Percentiles rank a stretch among this genome's conserved stretches.
phyloP scores from a whole-genome alignment of 164 flowering plant species.

The Tetrastigma voinierianum region DNA sequence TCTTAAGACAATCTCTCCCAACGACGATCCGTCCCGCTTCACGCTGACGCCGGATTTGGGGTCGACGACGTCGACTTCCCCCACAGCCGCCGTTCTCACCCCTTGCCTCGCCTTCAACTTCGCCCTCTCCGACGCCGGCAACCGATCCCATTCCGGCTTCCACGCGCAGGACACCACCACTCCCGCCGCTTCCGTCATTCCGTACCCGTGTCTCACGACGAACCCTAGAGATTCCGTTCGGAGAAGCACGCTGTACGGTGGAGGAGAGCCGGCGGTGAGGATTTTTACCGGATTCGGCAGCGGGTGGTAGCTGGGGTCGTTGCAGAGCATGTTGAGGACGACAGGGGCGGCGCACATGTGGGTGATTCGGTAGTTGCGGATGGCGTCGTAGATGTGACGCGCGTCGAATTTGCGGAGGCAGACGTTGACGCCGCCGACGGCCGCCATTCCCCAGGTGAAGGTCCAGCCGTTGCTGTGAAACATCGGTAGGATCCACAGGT shows the following conservation, averaged over 20 bases:
- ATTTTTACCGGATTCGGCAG: conserved; percentile 32
- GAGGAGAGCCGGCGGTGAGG: conserved; percentile 57
- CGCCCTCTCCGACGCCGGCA: conserved; percentile 40
- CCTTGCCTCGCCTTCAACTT: conserved; percentile 55
- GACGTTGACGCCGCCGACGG: conserved; percentile 53
- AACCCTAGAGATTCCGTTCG: conserved; percentile 44
- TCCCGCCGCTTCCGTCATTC: conserved; percentile 55
- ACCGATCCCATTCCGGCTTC: conserved; percentile 45
- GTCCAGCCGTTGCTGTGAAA: conserved; percentile 67
- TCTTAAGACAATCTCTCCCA: conserved; percentile 45
- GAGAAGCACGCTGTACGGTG: conserved; percentile 40
- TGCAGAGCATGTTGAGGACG: conserved; percentile 53
- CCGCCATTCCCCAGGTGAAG: conserved; percentile 54
- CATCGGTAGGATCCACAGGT: conserved; percentile 60
- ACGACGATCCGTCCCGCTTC: conserved; percentile 31
- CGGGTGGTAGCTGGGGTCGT: conserved; percentile 17
- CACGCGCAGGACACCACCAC: conserved; percentile 40
- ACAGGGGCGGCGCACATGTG: conserved; percentile 62
- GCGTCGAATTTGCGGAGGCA: conserved; percentile 50
- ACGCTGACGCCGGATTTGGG: conserved; percentile 25
- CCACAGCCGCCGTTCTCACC: conserved; percentile 23
- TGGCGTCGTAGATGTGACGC: conserved; percentile 13
- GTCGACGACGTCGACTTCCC: conserved; percentile 39
- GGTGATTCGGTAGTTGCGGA: conserved; percentile 32
- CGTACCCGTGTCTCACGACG: conserved; percentile 48